These are phyloP conservation scores for Penicillium arizonense DNA, from an alignment of 495 filamentous ascomycete genomes.

Conservation along the genomic window DNA sequence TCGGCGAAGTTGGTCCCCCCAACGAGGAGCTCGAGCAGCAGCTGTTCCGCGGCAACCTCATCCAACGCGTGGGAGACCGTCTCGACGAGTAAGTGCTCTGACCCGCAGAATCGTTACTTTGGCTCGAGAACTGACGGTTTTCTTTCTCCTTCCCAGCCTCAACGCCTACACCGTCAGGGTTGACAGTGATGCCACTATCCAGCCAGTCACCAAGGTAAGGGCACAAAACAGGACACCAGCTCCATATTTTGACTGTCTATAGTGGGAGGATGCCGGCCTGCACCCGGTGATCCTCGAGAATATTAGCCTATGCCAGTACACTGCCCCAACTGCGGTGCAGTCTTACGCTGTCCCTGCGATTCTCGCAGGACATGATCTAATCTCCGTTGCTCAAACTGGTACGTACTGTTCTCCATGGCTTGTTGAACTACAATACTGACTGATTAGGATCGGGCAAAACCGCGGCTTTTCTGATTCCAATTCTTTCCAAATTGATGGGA, in stretches of 20 bases:
- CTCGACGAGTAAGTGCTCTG: conserved; percentile 35
- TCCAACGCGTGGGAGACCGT: conserved; percentile 41
- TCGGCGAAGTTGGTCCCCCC: conserved; percentile 77
- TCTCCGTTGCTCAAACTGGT: conserved; percentile 93
- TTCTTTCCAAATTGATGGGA: conserved; percentile 87
- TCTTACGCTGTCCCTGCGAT: conserved; percentile 78
- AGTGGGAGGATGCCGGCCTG: conserved; percentile 76
- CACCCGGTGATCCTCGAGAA: conserved; percentile 84
- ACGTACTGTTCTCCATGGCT: conserved; percentile 23
- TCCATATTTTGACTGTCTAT: conserved; percentile 25
- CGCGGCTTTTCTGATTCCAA: conserved; percentile 85
- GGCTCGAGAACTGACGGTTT: not conserved
- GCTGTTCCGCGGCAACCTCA: conserved; percentile 61
- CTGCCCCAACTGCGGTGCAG: conserved; percentile 80
- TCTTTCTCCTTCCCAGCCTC: not conserved
- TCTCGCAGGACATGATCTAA: conserved; percentile 67
- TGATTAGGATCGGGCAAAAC: conserved; percentile 89
- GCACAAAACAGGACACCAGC: conserved; percentile 43
- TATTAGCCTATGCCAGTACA: conserved; percentile 63
- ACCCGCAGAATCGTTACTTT: not conserved
- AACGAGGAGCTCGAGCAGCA: conserved; percentile 64
- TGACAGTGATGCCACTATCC: conserved; percentile 30
- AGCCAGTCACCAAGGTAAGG: conserved; percentile 11
- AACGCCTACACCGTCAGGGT: not conserved
- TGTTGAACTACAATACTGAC: not conserved